Evolutionary conservation across 2,329 filamentous ascomycete species (phyloP).

Genomic region (Fusarium haematococcum): DNA sequence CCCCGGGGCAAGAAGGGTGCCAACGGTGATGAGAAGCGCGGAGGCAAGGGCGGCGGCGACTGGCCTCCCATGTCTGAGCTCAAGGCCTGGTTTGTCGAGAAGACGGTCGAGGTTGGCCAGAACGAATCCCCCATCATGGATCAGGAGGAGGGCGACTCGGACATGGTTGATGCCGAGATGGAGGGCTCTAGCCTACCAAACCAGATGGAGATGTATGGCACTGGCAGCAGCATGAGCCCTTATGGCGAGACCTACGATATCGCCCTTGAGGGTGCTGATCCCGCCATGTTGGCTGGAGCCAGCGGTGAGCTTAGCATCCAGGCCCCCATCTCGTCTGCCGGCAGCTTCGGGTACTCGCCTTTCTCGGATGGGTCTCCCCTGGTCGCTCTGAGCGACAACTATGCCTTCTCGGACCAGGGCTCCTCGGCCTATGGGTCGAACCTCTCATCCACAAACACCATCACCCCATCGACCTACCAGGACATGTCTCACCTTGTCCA

Average conservation of each 20-base stretch:
- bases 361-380: conserved; percentile 40
- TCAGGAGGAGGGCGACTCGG: conserved; percentile 47
- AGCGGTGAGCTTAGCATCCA: conserved; percentile 33
- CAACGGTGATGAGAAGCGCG: conserved; percentile 60
- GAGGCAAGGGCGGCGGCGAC: conserved; percentile 55
- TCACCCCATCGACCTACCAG: conserved; percentile 43
- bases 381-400: conserved; percentile 36
- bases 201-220: conserved; percentile 40
- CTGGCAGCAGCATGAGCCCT: conserved; percentile 36
- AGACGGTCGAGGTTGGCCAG: conserved; percentile 58
- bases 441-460: conserved; percentile 45
- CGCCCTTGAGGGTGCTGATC: conserved; percentile 33
- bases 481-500: conserved; percentile 41
- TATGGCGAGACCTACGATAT: conserved; percentile 42
- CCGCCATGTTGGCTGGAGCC: conserved; percentile 32
- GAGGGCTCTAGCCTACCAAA: conserved; percentile 28
- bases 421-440: conserved; percentile 42
- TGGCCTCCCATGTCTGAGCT: conserved; percentile 45
- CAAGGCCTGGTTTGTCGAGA: conserved; percentile 69
- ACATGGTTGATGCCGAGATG: conserved; percentile 37
- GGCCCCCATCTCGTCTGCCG: conserved; percentile 42
- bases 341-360: conserved; percentile 37
- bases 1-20: conserved; percentile 58
- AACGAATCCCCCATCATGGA: conserved; percentile 51
- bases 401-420: conserved; percentile 43